A percentile compares a stretch with the other conserved stretches of the same genome.
phyloP scores from a whole-genome alignment of 768 basidiomycete genomes.

The Rhodocollybia butyracea region DNA sequence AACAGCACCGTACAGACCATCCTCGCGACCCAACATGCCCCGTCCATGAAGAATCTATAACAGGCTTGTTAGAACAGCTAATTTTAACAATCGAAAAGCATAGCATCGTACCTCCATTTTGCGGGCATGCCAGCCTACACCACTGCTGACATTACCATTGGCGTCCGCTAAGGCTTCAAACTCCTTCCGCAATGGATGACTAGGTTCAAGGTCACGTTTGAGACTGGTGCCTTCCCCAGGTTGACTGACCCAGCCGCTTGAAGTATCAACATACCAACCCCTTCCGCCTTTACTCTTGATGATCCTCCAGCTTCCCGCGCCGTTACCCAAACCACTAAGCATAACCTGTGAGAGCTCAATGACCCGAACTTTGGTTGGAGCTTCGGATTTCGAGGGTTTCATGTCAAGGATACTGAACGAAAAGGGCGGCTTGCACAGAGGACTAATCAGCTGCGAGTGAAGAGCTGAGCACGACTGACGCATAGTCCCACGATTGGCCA shows the following conservation, averaged over 20 bases:
- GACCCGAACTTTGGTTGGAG: slow-evolving; percentile 77
- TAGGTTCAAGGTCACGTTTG: slow-evolving; percentile 51
- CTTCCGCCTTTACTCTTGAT: slow-evolving; percentile 90
- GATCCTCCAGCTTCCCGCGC: slow-evolving; percentile 84
- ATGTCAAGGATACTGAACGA: slow-evolving; percentile 48
- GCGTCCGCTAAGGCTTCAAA: slow-evolving; percentile 72
- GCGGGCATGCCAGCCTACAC: slow-evolving; percentile 91
- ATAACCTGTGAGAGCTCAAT: slow-evolving; percentile 78
- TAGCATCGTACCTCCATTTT: slow-evolving; percentile 90
- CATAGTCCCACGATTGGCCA: slow-evolving; percentile 35
- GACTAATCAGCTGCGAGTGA: slow-evolving; percentile 75
- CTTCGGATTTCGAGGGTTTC: slow-evolving; percentile 29
- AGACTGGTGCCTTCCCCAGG: slow-evolving; percentile 40
- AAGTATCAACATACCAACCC: slow-evolving; percentile 93
- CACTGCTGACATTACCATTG: slow-evolving; percentile 87
- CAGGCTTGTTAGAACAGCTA: not conserved
- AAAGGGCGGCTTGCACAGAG: slow-evolving; percentile 78
- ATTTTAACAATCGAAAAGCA: not conserved
- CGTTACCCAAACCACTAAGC: slow-evolving; percentile 69
- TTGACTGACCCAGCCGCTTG: slow-evolving; percentile 74
- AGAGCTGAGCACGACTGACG: slow-evolving; percentile 74
- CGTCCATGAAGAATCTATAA: slow-evolving; percentile 77
- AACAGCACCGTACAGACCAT: slow-evolving; percentile 91
- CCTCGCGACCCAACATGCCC: slow-evolving; percentile 89
- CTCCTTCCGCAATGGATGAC: slow-evolving; percentile 69